phyloP scores from a whole-genome alignment of 192 early-diverging fungal species.

The Pecoramyces ruminantium region DNA sequence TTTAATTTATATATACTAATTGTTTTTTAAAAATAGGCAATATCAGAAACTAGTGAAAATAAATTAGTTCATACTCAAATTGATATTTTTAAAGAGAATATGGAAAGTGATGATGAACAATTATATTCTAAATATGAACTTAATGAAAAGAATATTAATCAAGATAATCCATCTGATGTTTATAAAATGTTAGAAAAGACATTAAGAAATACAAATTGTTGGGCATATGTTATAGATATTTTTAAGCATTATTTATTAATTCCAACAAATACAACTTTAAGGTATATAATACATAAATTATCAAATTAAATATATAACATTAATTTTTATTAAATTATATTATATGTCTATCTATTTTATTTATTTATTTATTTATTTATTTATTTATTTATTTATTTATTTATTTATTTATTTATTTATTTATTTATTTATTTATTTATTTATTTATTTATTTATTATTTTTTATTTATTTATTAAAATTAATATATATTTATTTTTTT shows the following conservation, averaged over 20 bases:
- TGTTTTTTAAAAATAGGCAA: no score
- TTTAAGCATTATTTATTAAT: not conserved
- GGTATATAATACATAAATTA: no score
- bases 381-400: not conserved
- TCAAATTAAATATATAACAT: no score
- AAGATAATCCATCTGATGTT: not conserved
- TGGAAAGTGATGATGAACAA: conserved; percentile 30
- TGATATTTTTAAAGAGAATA: conserved; percentile 23
- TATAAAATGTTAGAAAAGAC: not conserved
- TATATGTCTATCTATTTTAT: no score
- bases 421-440: no score
- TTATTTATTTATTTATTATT: not conserved
- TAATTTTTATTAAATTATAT: no score
- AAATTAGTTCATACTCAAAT: conserved; percentile 32
- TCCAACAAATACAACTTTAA: not conserved
- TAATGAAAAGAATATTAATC: conserved; percentile 7
- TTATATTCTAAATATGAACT: conserved; percentile 5
- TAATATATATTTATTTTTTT: not conserved
- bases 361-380: no score
- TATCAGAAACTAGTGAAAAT: conserved; percentile 18
- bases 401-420: not conserved
- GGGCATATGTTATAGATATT: not conserved
- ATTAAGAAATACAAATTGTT: not conserved
- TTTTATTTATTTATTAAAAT: not conserved
- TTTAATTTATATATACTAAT: no score